These are phyloP conservation scores for Blastomyces percursus DNA, from an alignment of 2,329 filamentous ascomycete genomes.

Conservation along the genomic window DNA sequence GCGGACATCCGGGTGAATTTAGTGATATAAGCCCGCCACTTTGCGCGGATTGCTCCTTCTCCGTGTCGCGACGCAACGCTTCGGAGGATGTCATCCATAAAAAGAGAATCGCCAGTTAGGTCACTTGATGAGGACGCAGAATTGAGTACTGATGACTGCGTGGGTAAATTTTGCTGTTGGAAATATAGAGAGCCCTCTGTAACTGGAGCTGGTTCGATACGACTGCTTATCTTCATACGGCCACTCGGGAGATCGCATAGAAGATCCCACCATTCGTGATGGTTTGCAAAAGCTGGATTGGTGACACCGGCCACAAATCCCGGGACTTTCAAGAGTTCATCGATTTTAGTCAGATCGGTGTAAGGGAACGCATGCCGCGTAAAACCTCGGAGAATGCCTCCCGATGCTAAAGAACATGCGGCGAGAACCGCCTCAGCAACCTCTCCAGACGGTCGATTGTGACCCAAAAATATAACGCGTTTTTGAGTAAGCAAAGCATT, in stretches of 20 bases:
- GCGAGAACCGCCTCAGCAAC: conserved; percentile 96
- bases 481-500: conserved; percentile 96
- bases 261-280: conserved; percentile 97
- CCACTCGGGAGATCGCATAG: conserved; percentile 87
- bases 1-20: conserved; percentile 89
- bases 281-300: conserved; percentile 88
- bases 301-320: conserved; percentile 97
- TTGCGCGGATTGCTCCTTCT: conserved; percentile 78
- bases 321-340: conserved; percentile 88
- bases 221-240: conserved; percentile 85
- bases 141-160: conserved; percentile 16
- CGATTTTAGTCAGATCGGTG: conserved; percentile 94
- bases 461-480: conserved; percentile 85
- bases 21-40: conserved; percentile 89
- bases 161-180: conserved; percentile 53
- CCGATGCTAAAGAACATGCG: conserved; percentile 88
- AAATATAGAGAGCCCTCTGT: conserved; percentile 84
- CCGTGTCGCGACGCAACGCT: conserved; percentile 80
- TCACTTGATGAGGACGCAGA: conserved; percentile 39
- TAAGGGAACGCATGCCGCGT: conserved; percentile 96
- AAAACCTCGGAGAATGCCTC: conserved; percentile 84
- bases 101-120: conserved; percentile 73
- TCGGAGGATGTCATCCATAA: conserved; percentile 75
- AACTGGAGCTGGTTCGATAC: conserved; percentile 65
- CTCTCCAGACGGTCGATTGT: conserved; percentile 89